These are phyloP conservation scores for Phialocephala sp. DNA, from an alignment of 2,329 filamentous ascomycete species.

Conservation along the genomic window DNA sequence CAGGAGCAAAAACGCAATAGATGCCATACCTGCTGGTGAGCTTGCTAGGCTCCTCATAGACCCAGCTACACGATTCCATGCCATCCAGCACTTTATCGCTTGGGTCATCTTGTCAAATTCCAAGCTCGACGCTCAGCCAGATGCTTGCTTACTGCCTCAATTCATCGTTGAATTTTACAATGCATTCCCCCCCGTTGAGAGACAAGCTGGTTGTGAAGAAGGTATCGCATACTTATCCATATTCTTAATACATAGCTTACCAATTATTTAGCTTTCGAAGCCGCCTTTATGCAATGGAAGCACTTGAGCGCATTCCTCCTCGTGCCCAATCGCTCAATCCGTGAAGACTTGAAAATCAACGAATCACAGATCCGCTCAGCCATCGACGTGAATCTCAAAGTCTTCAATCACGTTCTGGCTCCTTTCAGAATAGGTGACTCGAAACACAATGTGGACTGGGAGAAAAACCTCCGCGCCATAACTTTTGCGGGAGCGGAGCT, in stretches of 20 bases:
- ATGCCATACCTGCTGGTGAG: background rate
- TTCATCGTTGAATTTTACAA: conserved; percentile 8
- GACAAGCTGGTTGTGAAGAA: conserved; percentile 14
- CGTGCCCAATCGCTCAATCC: background rate
- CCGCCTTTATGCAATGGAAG: conserved; percentile 21
- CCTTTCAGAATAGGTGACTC: conserved; percentile 10
- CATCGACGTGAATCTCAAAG: conserved; percentile 7
- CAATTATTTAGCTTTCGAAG: conserved; percentile 14
- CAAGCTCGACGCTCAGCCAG: background rate
- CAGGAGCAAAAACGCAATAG: background rate
- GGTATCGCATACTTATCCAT: background rate
- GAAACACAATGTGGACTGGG: conserved; percentile 4
- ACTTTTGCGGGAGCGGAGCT: conserved; percentile 15
- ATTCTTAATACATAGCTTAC: background rate
- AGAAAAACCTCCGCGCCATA: conserved; percentile 22
- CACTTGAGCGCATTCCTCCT: conserved; percentile 20
- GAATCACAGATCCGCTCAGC: background rate
- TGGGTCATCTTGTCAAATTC: conserved; percentile 13
- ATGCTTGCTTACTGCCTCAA: conserved; percentile 9
- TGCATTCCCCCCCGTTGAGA: conserved; percentile 7
- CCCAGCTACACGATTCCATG: conserved; percentile 12
- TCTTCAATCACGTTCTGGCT: conserved; percentile 11
- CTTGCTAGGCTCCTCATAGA: conserved; percentile 15
- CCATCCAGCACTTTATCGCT: conserved; percentile 15
- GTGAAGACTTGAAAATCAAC: conserved; percentile 11